A percentile compares a stretch with the other conserved stretches of the same genome.
Conservation (phyloP, 2,329 filamentous ascomycete species). For the Trichoderma sp. region DNA sequence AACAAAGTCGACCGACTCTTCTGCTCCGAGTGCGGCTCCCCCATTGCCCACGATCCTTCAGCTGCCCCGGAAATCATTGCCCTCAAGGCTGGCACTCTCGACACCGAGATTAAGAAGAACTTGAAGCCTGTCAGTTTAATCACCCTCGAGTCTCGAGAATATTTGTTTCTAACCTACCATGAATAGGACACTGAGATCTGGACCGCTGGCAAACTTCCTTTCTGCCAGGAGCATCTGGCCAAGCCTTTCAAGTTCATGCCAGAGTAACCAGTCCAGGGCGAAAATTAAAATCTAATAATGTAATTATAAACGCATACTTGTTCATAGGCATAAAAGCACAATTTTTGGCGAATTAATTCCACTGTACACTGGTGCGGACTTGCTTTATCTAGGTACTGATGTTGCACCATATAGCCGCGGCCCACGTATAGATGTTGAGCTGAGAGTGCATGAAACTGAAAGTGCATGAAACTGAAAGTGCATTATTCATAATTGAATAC, state of each 20-base stretch:
- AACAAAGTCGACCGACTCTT: slow-evolving; percentile 67
- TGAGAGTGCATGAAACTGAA: slow-evolving; percentile 7
- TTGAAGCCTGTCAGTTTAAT: slow-evolving; percentile 59
- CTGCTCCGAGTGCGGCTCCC: slow-evolving; percentile 69
- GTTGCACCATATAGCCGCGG: neutral
- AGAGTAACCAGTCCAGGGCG: slow-evolving; percentile 42
- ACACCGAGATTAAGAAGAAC: slow-evolving; percentile 65
- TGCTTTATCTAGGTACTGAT: neutral
- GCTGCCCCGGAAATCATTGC: slow-evolving; percentile 71
- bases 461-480: neutral
- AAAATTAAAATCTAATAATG: neutral
- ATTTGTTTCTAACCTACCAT: slow-evolving; percentile 11
- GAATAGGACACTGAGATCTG: slow-evolving; percentile 68
- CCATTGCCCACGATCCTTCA: slow-evolving; percentile 70
- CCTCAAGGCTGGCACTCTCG: slow-evolving; percentile 66
- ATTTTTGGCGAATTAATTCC: neutral
- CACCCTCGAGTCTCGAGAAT: too few species aligned
- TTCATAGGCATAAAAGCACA: neutral
- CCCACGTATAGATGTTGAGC: neutral
- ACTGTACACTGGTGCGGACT: neutral
- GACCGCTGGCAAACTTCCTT: slow-evolving; percentile 68
- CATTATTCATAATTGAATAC: slow-evolving; percentile 9
- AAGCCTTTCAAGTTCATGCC: slow-evolving; percentile 67
- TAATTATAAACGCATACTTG: neutral
- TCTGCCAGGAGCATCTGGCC: slow-evolving; percentile 66